phyloP scores from a whole-genome alignment of 129 eudicot genomes.

The Artemisia tridentata region DNA sequence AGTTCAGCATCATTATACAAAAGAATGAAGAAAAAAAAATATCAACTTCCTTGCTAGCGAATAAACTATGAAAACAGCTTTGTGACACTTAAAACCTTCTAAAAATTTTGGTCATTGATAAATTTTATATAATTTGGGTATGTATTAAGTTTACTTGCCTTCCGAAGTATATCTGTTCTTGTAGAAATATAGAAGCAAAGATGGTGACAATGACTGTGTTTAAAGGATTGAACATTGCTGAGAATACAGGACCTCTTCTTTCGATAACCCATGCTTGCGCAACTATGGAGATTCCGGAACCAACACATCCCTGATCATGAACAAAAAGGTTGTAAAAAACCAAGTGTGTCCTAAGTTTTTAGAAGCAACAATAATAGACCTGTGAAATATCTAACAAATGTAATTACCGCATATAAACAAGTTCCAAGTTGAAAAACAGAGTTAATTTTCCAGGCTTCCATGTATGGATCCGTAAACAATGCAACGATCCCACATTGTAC shows the following conservation, averaged over 20 bases:
- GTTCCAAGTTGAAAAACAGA: slow-evolving; percentile 52
- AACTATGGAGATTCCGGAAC: slow-evolving; percentile 64
- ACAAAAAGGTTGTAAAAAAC: background rate
- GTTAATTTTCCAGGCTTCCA: slow-evolving; percentile 56
- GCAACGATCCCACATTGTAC: slow-evolving; percentile 57
- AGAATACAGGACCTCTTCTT: slow-evolving; percentile 73
- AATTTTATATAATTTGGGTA: background rate
- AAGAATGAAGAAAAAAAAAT: background rate
- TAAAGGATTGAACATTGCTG: slow-evolving; percentile 86
- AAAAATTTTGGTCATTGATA: too few relatives aligned
- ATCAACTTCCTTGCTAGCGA: too few relatives aligned
- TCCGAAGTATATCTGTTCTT: slow-evolving; percentile 63
- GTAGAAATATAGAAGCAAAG: slow-evolving; percentile 54
- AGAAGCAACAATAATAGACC: background rate
- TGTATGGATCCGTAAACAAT: slow-evolving; percentile 46
- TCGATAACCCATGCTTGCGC: slow-evolving; percentile 85
- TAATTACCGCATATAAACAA: slow-evolving; percentile 58
- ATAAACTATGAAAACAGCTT: too few relatives aligned
- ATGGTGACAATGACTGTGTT: slow-evolving; percentile 65
- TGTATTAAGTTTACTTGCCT: slow-evolving; percentile 28
- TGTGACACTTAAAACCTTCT: too few relatives aligned
- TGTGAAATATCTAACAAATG: background rate
- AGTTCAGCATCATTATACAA: background rate
- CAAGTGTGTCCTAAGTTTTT: background rate
- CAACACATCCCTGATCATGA: slow-evolving; percentile 50